Base-by-base conservation (phyloP, 2,329 filamentous ascomycete genomes). In the Hyphodiscus sp. region DNA sequence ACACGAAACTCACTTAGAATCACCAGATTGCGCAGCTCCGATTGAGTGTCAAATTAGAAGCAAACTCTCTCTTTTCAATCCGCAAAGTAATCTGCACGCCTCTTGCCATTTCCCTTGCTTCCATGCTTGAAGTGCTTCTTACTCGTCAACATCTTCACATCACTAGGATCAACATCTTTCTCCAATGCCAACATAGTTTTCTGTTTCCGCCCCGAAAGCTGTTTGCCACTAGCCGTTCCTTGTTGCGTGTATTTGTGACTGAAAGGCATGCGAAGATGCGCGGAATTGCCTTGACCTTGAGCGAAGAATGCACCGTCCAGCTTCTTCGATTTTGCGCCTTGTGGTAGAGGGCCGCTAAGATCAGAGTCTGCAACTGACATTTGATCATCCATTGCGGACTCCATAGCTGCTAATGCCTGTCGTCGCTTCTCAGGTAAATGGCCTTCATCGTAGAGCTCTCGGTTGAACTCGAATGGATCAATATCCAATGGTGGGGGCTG, bases 71-170 rank as follows among this genome's bases (percentile, higher is more conserved):
- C 23, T 26, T 4, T 44, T 59, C 52, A 67, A 59, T 68, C 65
- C 2, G 61, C 63, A 53, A 69, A 69, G 50, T 69, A 69, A 58
- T 69, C 58, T n/a, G 65, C 66, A 56, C 67, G 65, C 50, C 66
- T 61, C 56, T 69, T 69, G 20, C 67, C 67, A 49, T 81, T 86
- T 55, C 76, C 79, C 70, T 78, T 83, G 58, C 81, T 79, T 42
- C 83, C 82, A n/a, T 81, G 86, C 74, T 95, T 95, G 71, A 90
- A 94, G 72, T 99, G 94, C 76, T 96, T 97, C 82, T 99, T 99
- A 53, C 85, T 80, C 49, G 76, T 76, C 54, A 76, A 76, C 54
- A 79, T 64, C 70, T 77, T 74, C 60, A 94, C 73, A 54, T 96
- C 92, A 55, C 85, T 86, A 0, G 88, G 85, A 65, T 96, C 91